Conservation (phyloP, 768 basidiomycete genomes). For the Rubroboletus pulcherrimus region DNA sequence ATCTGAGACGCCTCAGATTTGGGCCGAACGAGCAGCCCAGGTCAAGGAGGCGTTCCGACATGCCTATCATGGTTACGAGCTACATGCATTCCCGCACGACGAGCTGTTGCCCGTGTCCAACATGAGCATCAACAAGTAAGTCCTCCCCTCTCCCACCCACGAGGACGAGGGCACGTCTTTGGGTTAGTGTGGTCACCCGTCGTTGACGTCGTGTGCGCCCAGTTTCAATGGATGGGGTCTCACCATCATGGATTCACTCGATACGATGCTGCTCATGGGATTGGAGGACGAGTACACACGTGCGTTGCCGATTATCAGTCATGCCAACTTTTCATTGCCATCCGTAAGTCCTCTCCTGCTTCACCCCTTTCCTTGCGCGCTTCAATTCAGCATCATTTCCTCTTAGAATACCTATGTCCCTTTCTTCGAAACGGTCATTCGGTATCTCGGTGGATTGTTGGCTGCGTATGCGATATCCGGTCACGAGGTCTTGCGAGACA, state of each 20-base stretch:
- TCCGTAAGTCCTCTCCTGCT: slow-evolving; percentile 30
- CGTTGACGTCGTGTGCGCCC: not conserved
- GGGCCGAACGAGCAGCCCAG: slow-evolving; percentile 50
- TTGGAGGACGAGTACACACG: slow-evolving; percentile 65
- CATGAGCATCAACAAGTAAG: slow-evolving; percentile 48
- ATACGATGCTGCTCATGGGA: slow-evolving; percentile 81
- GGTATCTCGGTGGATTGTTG: slow-evolving; percentile 84
- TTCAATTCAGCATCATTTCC: not conserved
- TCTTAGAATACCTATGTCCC: slow-evolving; percentile 37
- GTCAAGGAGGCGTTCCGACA: slow-evolving; percentile 63
- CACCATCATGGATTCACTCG: slow-evolving; percentile 75
- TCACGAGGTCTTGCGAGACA: slow-evolving; percentile 56
- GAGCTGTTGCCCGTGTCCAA: slow-evolving; percentile 57
- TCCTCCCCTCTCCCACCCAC: not conserved
- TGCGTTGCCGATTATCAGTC: slow-evolving; percentile 50
- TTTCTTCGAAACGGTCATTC: slow-evolving; percentile 83
- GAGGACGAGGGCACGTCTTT: not conserved
- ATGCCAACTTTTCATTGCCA: slow-evolving; percentile 46
- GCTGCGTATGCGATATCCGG: slow-evolving; percentile 76
- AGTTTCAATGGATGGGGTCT: slow-evolving; percentile 83
- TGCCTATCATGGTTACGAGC: slow-evolving; percentile 64
- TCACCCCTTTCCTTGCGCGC: not conserved
- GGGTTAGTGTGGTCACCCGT: not conserved
- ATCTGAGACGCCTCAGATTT: slow-evolving; percentile 30
- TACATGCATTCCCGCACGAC: slow-evolving; percentile 59